Evolutionary conservation across 2,329 filamentous ascomycete genomes (phyloP), one percentile per base, ranked within the genome.

Genomic region (Fusarium sp.): DNA sequence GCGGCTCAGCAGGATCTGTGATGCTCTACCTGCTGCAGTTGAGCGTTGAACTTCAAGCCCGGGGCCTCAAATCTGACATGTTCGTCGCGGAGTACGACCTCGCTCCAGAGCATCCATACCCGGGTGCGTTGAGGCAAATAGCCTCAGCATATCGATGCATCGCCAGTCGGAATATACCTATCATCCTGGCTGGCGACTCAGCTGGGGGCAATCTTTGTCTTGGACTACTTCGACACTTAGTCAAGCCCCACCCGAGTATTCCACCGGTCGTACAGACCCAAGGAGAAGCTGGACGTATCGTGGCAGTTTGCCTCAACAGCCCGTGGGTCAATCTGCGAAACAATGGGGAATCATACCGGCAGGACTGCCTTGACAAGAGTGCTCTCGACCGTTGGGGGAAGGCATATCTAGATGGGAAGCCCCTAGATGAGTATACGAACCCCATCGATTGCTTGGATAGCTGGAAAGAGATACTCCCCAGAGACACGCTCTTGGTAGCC

Each of bases 231-330:
- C 48, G 48, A 21, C 48, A 35, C 18, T 19, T 51, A 9, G 6
- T 35, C 31, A 35, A 25, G n/a, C n/a, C 48, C 2, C 48, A 51
- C 9, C 48, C 48, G 3, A 51, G 31, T 11, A 51, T 51, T 21
- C n/a, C 3, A 8, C 31, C n/a, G 21, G 2, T 35, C 0, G 5
- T 2, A 1, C 16, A 35, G n/a, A 35, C 2, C 1, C 11, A 19
- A 3, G n/a, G 12, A 15, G 48, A 10, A 4, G 3, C 18, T 1
- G n/a, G 48, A 10, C n/a, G 9, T 21, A 12, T 25, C 5, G 18
- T 35, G 9, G 31, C n/a, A 25, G 8, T 31, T 11, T 51, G n/a
- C 12, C 31, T 51, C 1, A 51, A 33, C 3, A 51, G 48, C 11
- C 48, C 48, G 1, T 51, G 48, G 48, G 48, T 51, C 6, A 51